phyloP scores from a whole-genome alignment of 352 stramenopile genomes.

The Pythium sukuiense region DNA sequence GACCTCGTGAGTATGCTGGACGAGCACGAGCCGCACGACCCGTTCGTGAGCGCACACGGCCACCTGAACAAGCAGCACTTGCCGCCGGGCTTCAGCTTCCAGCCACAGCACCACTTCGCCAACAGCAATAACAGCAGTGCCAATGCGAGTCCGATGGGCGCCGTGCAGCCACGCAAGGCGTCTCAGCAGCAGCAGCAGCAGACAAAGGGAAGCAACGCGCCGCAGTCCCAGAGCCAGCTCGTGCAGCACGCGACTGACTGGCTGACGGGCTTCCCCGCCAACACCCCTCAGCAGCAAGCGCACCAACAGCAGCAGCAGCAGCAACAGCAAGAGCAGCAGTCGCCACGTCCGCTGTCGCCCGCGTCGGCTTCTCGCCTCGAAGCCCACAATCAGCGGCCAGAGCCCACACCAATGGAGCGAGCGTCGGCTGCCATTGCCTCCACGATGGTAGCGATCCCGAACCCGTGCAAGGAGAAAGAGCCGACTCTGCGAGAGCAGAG shows the following conservation, averaged over 20 bases:
- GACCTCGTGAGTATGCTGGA: conserved; percentile 80
- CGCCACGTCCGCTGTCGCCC: conserved; percentile 15
- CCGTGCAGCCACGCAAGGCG: conserved; percentile 2
- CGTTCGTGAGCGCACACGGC: conserved; percentile 10
- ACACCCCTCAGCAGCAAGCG: not conserved
- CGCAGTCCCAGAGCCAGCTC: conserved; percentile 42
- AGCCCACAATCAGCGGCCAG: conserved; percentile 20
- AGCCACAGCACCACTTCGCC: conserved; percentile 5
- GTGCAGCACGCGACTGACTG: conserved; percentile 26
- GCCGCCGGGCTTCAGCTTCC: conserved; percentile 14
- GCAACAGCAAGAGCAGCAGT: conserved; percentile 8
- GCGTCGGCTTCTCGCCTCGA: conserved; percentile 15
- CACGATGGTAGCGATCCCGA: conserved; percentile 41
- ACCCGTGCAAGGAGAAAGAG: conserved; percentile 26
- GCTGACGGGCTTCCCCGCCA: conserved; percentile 22
- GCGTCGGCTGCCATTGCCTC: conserved; percentile 26
- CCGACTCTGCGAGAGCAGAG: not conserved
- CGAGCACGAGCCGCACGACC: conserved; percentile 39
- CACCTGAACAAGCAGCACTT: conserved; percentile 6
- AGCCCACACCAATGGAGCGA: conserved; percentile 22
- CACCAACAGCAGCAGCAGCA: conserved; percentile 22
- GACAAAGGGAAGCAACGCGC: conserved; percentile 16
- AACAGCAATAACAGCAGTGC: conserved; percentile 10
- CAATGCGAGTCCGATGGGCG: conserved; percentile 10
- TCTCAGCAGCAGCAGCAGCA: conserved; percentile 20